Evolutionary conservation across 2,329 filamentous ascomycete species (phyloP), one percentile per base, ranked within the genome.

Genomic region (Sclerotinia subarctica): DNA sequence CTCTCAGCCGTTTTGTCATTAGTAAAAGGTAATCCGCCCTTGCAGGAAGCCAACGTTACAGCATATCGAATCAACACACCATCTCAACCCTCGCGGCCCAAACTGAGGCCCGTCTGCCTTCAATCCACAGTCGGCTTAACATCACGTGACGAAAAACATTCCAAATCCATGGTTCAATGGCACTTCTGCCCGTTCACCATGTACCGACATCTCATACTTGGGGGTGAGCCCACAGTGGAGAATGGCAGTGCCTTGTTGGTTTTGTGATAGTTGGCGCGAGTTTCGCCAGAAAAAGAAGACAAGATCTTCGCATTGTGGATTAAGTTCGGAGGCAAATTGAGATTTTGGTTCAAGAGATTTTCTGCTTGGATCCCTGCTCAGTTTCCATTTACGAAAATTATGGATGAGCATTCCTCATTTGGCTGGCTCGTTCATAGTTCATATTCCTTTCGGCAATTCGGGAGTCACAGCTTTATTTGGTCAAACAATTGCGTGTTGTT

Each of bases 21-120:
- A 38, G 26, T 63, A 38, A 15, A 51, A 63, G 29, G 32, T 26
- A 63, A 26, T 26, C 59, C 32, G 32, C 59, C 47, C 29, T 26
- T 63, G 46, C 59, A 63, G 32, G 26, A 21, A 38, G 15, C 26
- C 32, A 63, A 49, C 38, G 15, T 42, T 24, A n/a, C 59, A 52
- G 46, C 32, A 38, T 32, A 63, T 63, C 32, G 47, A 63, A 63
- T 51, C 59, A 63, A n/a, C 59, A 63, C 46, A 51, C 29, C 59
- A 26, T 44, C 26, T 35, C 32, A 63, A 46, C 58, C 29, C 47
- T 62, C 56, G 56, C 53, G 65, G 56, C 65, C 65, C 65, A 62
- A 67, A 67, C 38, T 13, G 57, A 67, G 65, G 65, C 65, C 65
- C 57, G 65, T 47, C 46, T 67, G 65, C 56, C 65, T 67, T 19